A percentile compares a stretch with the other conserved stretches of the same genome.
phyloP scores from a whole-genome alignment of 108 stramenopile species.

The Phaeodactylum tricornutum region DNA sequence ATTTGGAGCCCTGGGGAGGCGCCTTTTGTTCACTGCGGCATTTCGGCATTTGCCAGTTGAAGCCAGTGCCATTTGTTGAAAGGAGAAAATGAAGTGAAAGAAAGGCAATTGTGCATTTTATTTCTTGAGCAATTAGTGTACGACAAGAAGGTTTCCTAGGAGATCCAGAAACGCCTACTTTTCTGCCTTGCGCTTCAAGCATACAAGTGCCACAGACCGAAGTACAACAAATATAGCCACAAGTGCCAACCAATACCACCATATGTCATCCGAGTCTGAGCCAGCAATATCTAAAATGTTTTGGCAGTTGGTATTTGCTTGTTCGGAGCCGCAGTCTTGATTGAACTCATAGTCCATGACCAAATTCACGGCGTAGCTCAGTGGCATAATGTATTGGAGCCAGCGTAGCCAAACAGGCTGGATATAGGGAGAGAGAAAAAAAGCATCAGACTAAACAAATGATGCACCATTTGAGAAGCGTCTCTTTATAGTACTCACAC shows the following conservation, averaged over 20 bases:
- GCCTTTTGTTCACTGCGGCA: no score
- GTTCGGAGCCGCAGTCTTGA: neutral
- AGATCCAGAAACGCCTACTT: no score
- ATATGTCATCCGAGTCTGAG: neutral
- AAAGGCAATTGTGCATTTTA: no score
- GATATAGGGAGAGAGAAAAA: constrained; percentile 52
- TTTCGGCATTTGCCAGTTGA: no score
- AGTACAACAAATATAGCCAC: neutral
- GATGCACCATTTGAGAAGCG: no score
- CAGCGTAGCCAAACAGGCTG: constrained; percentile 62
- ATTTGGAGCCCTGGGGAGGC: no score
- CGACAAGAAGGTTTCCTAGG: no score
- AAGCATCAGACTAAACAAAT: constrained; percentile 77
- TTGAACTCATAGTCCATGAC: constrained; percentile 49
- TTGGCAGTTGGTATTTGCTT: constrained; percentile 18
- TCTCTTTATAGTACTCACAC: no score
- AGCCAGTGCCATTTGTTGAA: no score
- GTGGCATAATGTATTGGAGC: constrained; percentile 57
- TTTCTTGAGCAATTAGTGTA: no score
- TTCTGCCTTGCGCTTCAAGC: no score
- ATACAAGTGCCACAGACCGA: neutral
- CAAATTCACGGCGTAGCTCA: constrained; percentile 57
- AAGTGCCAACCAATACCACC: neutral
- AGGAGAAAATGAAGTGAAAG: no score
- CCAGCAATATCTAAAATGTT: constrained; percentile 15